phyloP scores from a whole-genome alignment of 345 rosid genomes.

The Toxicodendron radicans region DNA sequence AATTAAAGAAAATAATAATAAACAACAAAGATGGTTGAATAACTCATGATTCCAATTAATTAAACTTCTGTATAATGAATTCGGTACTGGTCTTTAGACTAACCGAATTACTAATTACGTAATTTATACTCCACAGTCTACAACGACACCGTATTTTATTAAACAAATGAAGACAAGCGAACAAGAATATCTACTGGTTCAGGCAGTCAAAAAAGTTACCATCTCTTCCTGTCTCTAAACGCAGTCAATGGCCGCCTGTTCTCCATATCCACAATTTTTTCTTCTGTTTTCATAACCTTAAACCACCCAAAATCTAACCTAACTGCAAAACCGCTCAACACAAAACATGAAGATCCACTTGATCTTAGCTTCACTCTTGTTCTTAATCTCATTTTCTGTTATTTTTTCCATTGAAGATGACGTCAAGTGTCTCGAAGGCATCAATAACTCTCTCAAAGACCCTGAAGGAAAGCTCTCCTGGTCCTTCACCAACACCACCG shows the following conservation, averaged over 20 bases:
- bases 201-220: constrained; percentile 8
- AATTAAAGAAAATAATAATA: no score
- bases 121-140: background rate
- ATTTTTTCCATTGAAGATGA: constrained; percentile 42
- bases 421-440: constrained; percentile 52
- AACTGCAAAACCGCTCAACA: background rate
- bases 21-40: background rate
- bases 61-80: background rate
- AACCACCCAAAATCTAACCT: background rate
- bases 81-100: background rate
- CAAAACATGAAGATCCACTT: constrained; percentile 31
- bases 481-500: constrained; percentile 50
- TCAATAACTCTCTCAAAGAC: constrained; percentile 40
- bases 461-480: constrained; percentile 40
- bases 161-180: background rate
- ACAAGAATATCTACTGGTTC: background rate
- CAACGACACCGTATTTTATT: background rate
- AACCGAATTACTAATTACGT: background rate
- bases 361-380: constrained; percentile 11
- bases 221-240: background rate
- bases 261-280: constrained; percentile 13
- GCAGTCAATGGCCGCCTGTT: constrained; percentile 44
- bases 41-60: background rate
- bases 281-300: background rate
- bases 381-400: background rate